Conservation (phyloP, 805 yeast species). For the Starmerella asiatica region DNA sequence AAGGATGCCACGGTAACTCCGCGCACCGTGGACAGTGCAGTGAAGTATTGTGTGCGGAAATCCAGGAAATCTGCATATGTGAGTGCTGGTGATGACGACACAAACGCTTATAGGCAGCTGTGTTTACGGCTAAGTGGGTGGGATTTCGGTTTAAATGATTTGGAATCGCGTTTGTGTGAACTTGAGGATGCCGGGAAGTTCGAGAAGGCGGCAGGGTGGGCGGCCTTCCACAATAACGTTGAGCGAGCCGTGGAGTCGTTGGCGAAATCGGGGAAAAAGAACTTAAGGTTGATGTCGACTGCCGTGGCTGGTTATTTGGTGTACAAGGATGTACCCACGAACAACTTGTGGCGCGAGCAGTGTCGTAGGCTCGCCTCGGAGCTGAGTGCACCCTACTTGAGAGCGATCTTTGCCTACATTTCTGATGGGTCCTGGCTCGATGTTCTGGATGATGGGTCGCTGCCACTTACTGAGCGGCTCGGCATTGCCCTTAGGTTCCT, state of each 20-base stretch:
- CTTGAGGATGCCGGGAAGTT: conserved; percentile 46
- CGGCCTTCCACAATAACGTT: conserved; percentile 84
- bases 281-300: conserved; percentile 68
- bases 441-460: conserved; percentile 74
- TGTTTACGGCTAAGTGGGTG: conserved; percentile 83
- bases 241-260: conserved; percentile 67
- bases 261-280: conserved; percentile 56
- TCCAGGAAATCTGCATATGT: conserved; percentile 29
- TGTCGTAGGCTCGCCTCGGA: conserved; percentile 82
- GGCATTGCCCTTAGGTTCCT: conserved; percentile 84
- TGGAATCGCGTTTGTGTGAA: conserved; percentile 51
- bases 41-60: conserved; percentile 37
- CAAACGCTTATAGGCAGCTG: conserved; percentile 54
- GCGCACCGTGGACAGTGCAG: conserved; percentile 37
- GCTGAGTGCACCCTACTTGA: conserved; percentile 71
- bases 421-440: conserved; percentile 96
- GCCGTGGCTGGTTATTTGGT: conserved; percentile 86
- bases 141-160: conserved; percentile 64
- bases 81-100: conserved; percentile 29
- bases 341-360: conserved; percentile 84
- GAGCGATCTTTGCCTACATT: conserved; percentile 86
- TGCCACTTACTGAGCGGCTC: conserved; percentile 74
- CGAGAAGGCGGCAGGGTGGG: conserved; percentile 97
- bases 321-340: conserved; percentile 39
- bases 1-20: conserved; percentile 25